Evolutionary conservation across 2,329 filamentous ascomycete species (phyloP), one percentile per base, ranked within the genome.

Genomic region (Magnaporthiopsis rhizophila): DNA sequence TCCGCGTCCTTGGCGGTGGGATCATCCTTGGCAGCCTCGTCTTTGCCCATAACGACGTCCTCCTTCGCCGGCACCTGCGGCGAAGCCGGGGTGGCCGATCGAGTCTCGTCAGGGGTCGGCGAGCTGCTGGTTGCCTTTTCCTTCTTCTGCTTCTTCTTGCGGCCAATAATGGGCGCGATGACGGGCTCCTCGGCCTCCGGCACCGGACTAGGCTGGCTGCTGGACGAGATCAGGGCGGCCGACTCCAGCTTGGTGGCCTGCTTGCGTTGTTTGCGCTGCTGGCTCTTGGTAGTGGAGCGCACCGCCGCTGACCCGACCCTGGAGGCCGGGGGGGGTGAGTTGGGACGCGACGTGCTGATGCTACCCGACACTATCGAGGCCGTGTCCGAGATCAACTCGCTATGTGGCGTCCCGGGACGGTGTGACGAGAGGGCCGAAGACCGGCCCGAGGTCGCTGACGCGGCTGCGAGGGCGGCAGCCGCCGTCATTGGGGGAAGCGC

Each of bases 121-220:
- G 67, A 65, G 38, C 69, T 73, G 59, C 68, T 72, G 26, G 68
- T 62, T 38, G 69, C 72, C 69, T 76, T 76, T 67, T 85, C 88
- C 69, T 89, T 86, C 76, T 92, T 94, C 73, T 90, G 86, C 77
- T 94, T 95, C 80, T 92, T 94, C 80, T 92, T 92, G 63, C 91
- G 85, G 45, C 89, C 89, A 61, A 92, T 74, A 57, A 96, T 89
- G 0, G 91, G 91, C 9, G 86, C 91, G 68, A 85, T 83, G 68
- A 86, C 83, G 21, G 78, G 76, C 62, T 84, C 80, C 7, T 69
- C 15, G 65, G 15, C 80, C 65, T 88, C 86, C 18, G 77, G 70
- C 61, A 83, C 70, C 0, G 77, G 69, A 9, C 18, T 53, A 8
- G 45, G 45, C 45, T 53, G 45, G 66, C 85, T 69, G 24, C 67